Evolutionary conservation across 1,139 yeast species (phyloP).

Genomic region (Debaryomycetaceae sp.): DNA sequence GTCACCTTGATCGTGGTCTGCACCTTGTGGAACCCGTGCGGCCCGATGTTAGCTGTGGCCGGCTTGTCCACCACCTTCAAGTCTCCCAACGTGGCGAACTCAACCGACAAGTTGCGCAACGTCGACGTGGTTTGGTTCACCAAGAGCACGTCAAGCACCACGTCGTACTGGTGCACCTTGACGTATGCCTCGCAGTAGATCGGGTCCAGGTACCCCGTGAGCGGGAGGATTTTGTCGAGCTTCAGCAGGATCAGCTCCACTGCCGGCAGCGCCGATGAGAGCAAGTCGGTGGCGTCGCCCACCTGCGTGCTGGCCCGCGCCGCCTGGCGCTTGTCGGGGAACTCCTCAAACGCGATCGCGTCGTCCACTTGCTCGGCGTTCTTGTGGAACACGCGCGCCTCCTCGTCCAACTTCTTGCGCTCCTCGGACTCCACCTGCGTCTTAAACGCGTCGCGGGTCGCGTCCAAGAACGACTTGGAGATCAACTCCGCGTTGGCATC

Average conservation of each 20-base stretch:
- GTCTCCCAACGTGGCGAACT: slow-evolving; percentile 95
- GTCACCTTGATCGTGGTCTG: slow-evolving; percentile 91
- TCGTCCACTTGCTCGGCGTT: slow-evolving; percentile 83
- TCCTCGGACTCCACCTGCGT: slow-evolving; percentile 55
- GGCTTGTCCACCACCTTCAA: slow-evolving; percentile 93
- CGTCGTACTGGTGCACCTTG: slow-evolving; percentile 93
- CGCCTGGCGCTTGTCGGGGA: slow-evolving; percentile 18
- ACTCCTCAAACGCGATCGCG: slow-evolving; percentile 77
- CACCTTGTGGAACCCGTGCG: slow-evolving; percentile 90
- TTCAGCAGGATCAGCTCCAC: slow-evolving; percentile 66
- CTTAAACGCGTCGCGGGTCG: slow-evolving; percentile 80
- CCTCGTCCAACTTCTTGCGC: slow-evolving; percentile 50
- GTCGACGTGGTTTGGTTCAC: slow-evolving; percentile 94
- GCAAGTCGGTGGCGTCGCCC: slow-evolving; percentile 2
- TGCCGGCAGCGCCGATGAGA: slow-evolving; percentile 25
- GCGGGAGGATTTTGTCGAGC: slow-evolving; percentile 82
- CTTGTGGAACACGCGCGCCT: slow-evolving; percentile 59
- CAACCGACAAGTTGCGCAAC: slow-evolving; percentile 85
- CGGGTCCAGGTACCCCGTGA: slow-evolving; percentile 97
- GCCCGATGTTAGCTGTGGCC: slow-evolving; percentile 87
- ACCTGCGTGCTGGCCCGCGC: slow-evolving; percentile 39
- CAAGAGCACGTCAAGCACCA: slow-evolving; percentile 85
- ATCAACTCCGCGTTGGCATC: slow-evolving; percentile 49
- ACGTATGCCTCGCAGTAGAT: slow-evolving; percentile 97
- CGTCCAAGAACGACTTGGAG: slow-evolving; percentile 77